These are phyloP conservation scores for Musa troglodytarum DNA, from an alignment of 176 grass and related monocot species.

Conservation along the genomic window DNA sequence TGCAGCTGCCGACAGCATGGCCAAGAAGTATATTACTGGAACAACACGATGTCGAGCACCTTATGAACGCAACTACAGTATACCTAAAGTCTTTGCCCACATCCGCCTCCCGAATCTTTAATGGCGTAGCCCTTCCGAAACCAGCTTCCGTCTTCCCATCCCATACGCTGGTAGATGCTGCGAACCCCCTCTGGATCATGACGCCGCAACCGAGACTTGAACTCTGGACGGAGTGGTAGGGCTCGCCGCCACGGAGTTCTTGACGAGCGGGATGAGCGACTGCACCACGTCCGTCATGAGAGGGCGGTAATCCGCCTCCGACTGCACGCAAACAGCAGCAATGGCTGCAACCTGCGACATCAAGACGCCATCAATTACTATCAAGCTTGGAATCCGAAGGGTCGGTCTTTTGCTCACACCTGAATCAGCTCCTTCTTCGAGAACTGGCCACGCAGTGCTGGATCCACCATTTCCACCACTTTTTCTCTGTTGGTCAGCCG, in stretches of 20 bases:
- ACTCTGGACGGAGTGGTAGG: constrained; percentile 42
- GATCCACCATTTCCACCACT: constrained; percentile 81
- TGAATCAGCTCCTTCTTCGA: constrained; percentile 79
- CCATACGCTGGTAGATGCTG: background rate
- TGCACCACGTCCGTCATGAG: constrained; percentile 98
- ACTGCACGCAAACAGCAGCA: constrained; percentile 80
- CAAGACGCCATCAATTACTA: background rate
- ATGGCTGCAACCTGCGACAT: constrained; percentile 74
- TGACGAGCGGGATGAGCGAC: constrained; percentile 86
- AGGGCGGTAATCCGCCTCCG: constrained; percentile 88
- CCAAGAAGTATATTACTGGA: background rate
- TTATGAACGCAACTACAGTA: background rate
- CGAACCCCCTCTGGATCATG: background rate
- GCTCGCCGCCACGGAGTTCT: constrained; percentile 31
- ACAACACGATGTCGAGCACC: background rate
- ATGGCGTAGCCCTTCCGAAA: background rate
- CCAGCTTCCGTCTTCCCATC: background rate
- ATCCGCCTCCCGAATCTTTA: too few species aligned
- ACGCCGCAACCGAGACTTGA: constrained; percentile 18
- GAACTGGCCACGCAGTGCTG: constrained; percentile 61
- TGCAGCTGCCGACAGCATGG: background rate
- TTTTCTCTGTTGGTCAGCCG: constrained; percentile 71
- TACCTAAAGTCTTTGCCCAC: too few species aligned
- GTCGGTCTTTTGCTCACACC: constrained; percentile 24
- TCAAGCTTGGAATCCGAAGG: background rate